Percentiles rank a stretch among this genome's conserved stretches.
Conservation (phyloP, 306 rosid genomes). For the Lagenaria siceraria region DNA sequence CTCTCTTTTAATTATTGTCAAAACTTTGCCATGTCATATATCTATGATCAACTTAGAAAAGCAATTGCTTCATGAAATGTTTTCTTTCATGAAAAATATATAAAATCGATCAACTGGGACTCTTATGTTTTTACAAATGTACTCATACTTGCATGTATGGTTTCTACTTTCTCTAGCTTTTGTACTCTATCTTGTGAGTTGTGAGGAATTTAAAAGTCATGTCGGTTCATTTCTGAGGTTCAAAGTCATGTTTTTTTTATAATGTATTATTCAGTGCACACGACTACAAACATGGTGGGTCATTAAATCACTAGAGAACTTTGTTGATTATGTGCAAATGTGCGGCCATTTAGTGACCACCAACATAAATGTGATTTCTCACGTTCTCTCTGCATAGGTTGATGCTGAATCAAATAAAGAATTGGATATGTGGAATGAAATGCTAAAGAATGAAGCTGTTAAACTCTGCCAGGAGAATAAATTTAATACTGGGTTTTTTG, state of each 20-base stretch:
- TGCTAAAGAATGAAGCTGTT: conserved; percentile 75
- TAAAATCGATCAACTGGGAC: neutral
- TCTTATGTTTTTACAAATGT: neutral
- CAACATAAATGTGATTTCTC: neutral
- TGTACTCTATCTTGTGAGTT: neutral
- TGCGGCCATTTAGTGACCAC: neutral
- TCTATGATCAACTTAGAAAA: neutral
- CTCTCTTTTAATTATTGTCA: neutral
- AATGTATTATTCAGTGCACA: neutral
- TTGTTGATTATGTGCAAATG: neutral
- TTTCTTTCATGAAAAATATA: neutral
- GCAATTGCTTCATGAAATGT: neutral
- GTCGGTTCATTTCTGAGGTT: neutral
- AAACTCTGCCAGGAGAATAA: conserved; percentile 87
- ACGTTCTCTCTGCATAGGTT: conserved; percentile 28
- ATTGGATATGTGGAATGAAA: conserved; percentile 95
- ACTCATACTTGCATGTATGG: neutral
- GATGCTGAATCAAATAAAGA: conserved; percentile 86
- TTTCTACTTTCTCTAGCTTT: neutral
- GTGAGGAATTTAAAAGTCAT: neutral
- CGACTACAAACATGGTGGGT: neutral
- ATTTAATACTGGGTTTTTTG: conserved; percentile 83
- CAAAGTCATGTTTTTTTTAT: neutral
- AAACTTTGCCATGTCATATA: neutral
- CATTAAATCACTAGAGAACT: neutral